Conservation (phyloP, 352 stramenopile genomes). For the Phytophthora citrophthora region DNA sequence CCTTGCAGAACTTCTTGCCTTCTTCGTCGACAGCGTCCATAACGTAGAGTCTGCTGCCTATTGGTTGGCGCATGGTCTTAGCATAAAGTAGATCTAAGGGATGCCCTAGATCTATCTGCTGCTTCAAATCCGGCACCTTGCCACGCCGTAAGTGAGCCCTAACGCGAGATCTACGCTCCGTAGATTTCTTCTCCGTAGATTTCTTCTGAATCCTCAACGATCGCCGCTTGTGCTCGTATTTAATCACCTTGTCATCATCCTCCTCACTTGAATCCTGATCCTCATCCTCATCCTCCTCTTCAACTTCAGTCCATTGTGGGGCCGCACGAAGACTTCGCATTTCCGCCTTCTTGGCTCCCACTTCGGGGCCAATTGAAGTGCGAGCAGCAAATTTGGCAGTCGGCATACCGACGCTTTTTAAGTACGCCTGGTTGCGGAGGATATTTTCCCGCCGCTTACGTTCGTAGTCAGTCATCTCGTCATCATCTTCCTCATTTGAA, state of each 20-base stretch:
- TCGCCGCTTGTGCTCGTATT: too few relatives aligned
- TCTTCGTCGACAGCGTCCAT: conserved; percentile 21
- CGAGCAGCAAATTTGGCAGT: conserved; percentile 63
- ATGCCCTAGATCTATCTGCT: neutral
- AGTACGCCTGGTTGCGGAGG: conserved; percentile 74
- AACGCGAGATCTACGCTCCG: neutral
- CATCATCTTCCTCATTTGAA: neutral
- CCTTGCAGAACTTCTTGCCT: conserved; percentile 34
- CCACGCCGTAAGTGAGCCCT: conserved; percentile 30
- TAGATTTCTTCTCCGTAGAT: too few relatives aligned
- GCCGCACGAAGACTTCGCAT: neutral
- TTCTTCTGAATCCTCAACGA: too few relatives aligned
- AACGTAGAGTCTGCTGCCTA: neutral
- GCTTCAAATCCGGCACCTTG: neutral
- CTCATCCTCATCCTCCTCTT: neutral
- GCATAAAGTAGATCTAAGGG: conserved; percentile 5
- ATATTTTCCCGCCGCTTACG: conserved; percentile 75
- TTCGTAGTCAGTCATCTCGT: conserved; percentile 64
- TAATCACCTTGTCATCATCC: too few relatives aligned
- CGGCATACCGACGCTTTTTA: conserved; percentile 68
- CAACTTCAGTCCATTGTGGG: neutral
- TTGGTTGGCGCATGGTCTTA: neutral
- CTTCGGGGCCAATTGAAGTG: conserved; percentile 34
- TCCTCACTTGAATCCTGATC: neutral
- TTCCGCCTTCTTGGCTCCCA: neutral